Evolutionary conservation across 2,329 filamentous ascomycete genomes (phyloP), one percentile per base, ranked within the genome.

Genomic region (Calonectria pseudoreteaudii): DNA sequence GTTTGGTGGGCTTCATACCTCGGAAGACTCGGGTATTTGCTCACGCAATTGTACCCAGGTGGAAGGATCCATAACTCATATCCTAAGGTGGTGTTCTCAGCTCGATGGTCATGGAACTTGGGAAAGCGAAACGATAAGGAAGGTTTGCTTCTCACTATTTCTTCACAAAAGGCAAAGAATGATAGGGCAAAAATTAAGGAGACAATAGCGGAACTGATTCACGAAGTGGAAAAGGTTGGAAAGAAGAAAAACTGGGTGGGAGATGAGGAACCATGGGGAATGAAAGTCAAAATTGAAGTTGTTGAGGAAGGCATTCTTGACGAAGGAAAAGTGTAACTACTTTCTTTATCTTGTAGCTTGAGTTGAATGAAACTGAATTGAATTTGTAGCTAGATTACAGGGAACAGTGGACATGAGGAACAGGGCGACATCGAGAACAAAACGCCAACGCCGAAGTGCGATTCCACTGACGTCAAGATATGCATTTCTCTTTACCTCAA

Each of bases 1-100:
- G 85, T 88, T 13, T 94, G 92, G 92, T 94, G 92, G 92, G 88
- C 90, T 68, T 88, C 86, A 66, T 94, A 93, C 78, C 78, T 93
- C 1, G 93, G 93, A 0, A 87, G 88, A 20, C 86, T 94, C 1
- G 91, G 90, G 2, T 86, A 85, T 6, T 80, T 94, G 9, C 84
- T 93, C 38, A 90, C 88, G 0, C 86, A 84, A 9, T 84, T 94
- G 8, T 93, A 92, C 82, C 93, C 93, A 1, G 88, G 90, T 1
- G 92, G 93, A 1, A 82, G 86, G 1, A 80, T 89, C 2, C 77
- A 84, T 65, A 75, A 80, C 26, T 78, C 79, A 36, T 83, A 86
- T 72, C 83, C 85, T 26, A 83, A 85, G 26, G 80, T 89, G 26
- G 82, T 80, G 1, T 82, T 89, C 62, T 80, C 81, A 14, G 84